Conservation (phyloP, 1,139 yeast species). For the Pichia terricola region DNA sequence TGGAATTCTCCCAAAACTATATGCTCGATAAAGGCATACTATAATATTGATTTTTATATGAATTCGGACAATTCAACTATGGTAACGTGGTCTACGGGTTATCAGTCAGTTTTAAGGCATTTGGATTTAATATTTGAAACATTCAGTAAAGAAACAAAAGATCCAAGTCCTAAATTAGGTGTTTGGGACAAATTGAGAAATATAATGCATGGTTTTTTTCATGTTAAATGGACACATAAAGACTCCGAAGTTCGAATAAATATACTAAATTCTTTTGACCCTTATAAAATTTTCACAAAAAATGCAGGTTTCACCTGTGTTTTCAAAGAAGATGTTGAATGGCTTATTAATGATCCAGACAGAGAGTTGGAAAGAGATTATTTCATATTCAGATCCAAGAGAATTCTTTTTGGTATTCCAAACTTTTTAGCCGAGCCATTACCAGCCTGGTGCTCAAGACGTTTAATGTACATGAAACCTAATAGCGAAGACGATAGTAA, state of each 20-base stretch:
- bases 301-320: slow-evolving; percentile 75
- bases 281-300: slow-evolving; percentile 59
- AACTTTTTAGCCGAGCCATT: slow-evolving; percentile 52
- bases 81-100: slow-evolving; percentile 74
- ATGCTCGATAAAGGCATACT: slow-evolving; percentile 63
- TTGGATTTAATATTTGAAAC: slow-evolving; percentile 72
- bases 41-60: slow-evolving; percentile 49
- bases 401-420: slow-evolving; percentile 62
- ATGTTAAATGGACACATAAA: slow-evolving; percentile 35
- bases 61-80: slow-evolving; percentile 53
- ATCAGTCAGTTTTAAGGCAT: slow-evolving; percentile 78
- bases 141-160: slow-evolving; percentile 73
- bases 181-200: slow-evolving; percentile 69
- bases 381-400: slow-evolving; percentile 54
- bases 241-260: slow-evolving; percentile 49
- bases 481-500: neutral
- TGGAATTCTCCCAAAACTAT: slow-evolving; percentile 68
- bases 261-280: slow-evolving; percentile 66
- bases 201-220: slow-evolving; percentile 46
- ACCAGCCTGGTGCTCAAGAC: slow-evolving; percentile 51
- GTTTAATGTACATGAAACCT: slow-evolving; percentile 17
- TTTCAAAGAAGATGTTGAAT: slow-evolving; percentile 59
- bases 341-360: slow-evolving; percentile 47
- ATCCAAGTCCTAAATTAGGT: slow-evolving; percentile 77
- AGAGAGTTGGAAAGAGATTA: slow-evolving; percentile 35